phyloP scores from a whole-genome alignment of 2,329 filamentous ascomycete genomes.

The Chalaropsis thielavioides region DNA sequence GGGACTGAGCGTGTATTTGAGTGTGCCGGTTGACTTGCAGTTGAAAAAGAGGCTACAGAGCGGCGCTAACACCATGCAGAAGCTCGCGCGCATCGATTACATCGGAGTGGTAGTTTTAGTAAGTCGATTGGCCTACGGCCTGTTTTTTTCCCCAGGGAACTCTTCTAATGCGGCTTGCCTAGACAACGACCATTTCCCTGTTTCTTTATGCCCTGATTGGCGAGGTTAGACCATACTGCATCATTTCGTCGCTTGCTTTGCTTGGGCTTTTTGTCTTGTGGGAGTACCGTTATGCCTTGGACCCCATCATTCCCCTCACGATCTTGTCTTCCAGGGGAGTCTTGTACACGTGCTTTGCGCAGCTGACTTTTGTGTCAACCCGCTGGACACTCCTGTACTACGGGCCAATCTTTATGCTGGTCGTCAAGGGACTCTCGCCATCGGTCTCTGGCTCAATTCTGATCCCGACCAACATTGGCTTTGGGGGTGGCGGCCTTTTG shows the following conservation, averaged over 20 bases:
- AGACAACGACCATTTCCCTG: constrained; percentile 51
- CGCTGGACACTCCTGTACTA: constrained; percentile 74
- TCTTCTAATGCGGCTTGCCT: constrained; percentile 17
- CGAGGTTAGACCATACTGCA: constrained; percentile 42
- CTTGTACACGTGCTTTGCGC: constrained; percentile 57
- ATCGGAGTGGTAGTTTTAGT: constrained; percentile 54
- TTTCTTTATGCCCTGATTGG: constrained; percentile 59
- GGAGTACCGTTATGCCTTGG: constrained; percentile 47
- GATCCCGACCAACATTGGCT: constrained; percentile 69
- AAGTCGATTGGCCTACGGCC: constrained; percentile 21
- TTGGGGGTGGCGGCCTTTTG: constrained; percentile 57
- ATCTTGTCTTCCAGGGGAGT: constrained; percentile 57
- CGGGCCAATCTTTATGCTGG: constrained; percentile 63
- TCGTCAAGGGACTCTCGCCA: constrained; percentile 54
- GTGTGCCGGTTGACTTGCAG: constrained; percentile 37
- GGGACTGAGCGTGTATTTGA: constrained; percentile 47
- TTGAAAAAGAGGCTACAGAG: not conserved
- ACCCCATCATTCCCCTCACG: constrained; percentile 61
- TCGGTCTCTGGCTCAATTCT: constrained; percentile 60
- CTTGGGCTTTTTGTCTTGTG: constrained; percentile 43
- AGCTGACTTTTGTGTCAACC: constrained; percentile 64
- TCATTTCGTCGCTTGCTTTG: constrained; percentile 41
- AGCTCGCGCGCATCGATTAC: constrained; percentile 58
- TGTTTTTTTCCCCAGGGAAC: not conserved
- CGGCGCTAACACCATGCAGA: constrained; percentile 25